phyloP scores from a whole-genome alignment of 768 basidiomycete species.

The Lactarius quietus region DNA sequence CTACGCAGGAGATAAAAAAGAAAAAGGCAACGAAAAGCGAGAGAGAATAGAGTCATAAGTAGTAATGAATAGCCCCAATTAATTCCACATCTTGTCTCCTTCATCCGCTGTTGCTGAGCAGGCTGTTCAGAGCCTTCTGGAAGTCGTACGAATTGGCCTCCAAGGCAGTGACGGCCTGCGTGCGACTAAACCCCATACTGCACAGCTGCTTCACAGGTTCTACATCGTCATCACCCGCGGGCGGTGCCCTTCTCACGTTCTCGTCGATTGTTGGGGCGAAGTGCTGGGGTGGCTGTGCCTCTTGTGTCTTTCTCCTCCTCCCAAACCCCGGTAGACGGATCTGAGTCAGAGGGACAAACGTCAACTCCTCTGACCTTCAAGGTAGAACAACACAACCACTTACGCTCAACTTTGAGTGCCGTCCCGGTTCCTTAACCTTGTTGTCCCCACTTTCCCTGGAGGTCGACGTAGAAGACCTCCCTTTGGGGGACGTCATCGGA shows the following conservation, averaged over 20 bases:
- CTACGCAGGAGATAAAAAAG: background rate
- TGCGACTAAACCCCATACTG: conserved; percentile 87
- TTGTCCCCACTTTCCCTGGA: conserved; percentile 50
- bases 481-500: conserved; percentile 52
- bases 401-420: conserved; percentile 76
- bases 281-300: conserved; percentile 37
- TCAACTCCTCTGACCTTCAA: conserved; percentile 6
- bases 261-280: conserved; percentile 45
- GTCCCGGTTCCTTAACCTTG: conserved; percentile 51
- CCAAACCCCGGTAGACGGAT: conserved; percentile 72
- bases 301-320: conserved; percentile 66
- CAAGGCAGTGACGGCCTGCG: conserved; percentile 77
- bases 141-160: conserved; percentile 85
- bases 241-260: conserved; percentile 40
- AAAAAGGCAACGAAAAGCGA: background rate
- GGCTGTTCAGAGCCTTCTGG: conserved; percentile 68
- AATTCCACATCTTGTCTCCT: background rate
- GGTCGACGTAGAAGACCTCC: conserved; percentile 55
- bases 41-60: conserved; percentile 9
- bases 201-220: conserved; percentile 75
- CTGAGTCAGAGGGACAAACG: conserved; percentile 35
- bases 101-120: conserved; percentile 49
- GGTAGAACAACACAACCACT: conserved; percentile 33
- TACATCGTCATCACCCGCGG: conserved; percentile 66
- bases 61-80: conserved; percentile 2